Evolutionary conservation across 768 basidiomycete species (phyloP).

Genomic region (Dictyophora rubrovolvata): DNA sequence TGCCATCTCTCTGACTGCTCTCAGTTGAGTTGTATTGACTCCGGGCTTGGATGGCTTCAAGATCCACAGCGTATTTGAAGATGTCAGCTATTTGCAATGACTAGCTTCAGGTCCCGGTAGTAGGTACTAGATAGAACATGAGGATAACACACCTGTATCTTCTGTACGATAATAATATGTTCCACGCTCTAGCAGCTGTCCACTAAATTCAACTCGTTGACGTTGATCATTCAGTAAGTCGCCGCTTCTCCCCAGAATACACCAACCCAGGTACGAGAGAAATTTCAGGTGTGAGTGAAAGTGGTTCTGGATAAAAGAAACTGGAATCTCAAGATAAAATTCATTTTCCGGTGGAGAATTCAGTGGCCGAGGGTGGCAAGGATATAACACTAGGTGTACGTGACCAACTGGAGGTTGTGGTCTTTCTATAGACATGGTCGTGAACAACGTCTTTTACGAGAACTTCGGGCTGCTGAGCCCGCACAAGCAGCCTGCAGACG

Average conservation of each 20-base stretch:
- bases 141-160: not conserved
- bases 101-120: not conserved
- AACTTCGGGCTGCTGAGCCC: too few relatives aligned
- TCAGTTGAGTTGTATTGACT: not conserved
- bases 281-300: slow-evolving; percentile 14
- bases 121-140: not conserved
- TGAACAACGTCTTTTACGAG: too few relatives aligned
- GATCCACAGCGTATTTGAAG: not conserved
- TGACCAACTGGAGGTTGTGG: not conserved
- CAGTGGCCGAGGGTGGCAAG: not conserved
- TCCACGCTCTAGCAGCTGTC: not conserved
- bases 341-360: not conserved
- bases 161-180: not conserved
- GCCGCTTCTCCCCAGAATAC: slow-evolving; percentile 15
- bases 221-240: not conserved
- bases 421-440: not conserved
- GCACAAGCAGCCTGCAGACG: too few relatives aligned
- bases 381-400: not conserved
- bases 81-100: not conserved
- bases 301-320: slow-evolving; percentile 7
- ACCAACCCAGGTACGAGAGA: slow-evolving; percentile 17
- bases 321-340: slow-evolving; percentile 16
- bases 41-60: not conserved
- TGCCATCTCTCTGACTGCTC: not conserved
- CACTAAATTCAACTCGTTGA: not conserved